Evolutionary conservation across 441 rosid genomes (phyloP).

Genomic region (Aleurites moluccanus): DNA sequence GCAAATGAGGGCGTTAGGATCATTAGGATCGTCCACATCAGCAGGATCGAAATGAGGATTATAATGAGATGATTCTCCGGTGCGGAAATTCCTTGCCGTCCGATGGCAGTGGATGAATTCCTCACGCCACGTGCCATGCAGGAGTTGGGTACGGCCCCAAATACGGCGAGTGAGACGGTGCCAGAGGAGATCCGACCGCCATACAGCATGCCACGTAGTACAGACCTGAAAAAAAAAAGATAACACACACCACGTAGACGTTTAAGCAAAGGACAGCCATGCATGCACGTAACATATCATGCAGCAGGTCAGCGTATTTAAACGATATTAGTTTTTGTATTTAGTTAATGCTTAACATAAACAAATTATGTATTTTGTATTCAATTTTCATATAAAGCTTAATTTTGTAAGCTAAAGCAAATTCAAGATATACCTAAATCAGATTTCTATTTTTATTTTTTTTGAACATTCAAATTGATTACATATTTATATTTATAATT

Average conservation of each 20-base stretch:
- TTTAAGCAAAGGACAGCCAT: not conserved
- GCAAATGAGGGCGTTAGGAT: slow-evolving; percentile 59
- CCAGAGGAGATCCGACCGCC: slow-evolving; percentile 80
- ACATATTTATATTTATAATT: too few relatives aligned
- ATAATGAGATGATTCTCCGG: slow-evolving; percentile 35
- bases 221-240: slow-evolving; percentile 51
- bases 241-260: slow-evolving; percentile 9
- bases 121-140: slow-evolving; percentile 66
- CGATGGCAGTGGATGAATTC: slow-evolving; percentile 71
- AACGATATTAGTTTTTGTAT: too few relatives aligned
- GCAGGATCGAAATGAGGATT: slow-evolving; percentile 60
- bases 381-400: too few relatives aligned
- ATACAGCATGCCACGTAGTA: slow-evolving; percentile 84
- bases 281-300: slow-evolving; percentile 30
- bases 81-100: slow-evolving; percentile 61
- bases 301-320: not conserved
- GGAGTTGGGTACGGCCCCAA: slow-evolving; percentile 55
- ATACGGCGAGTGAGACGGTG: slow-evolving; percentile 47
- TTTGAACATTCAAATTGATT: too few relatives aligned
- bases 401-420: too few relatives aligned
- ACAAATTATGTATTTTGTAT: too few relatives aligned
- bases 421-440: too few relatives aligned
- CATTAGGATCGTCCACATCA: slow-evolving; percentile 55
- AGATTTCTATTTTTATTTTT: too few relatives aligned
- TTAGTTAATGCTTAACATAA: too few relatives aligned